Evolutionary conservation across 192 early-diverging fungal genomes (phyloP).

Genomic region (Coemansia sp.): DNA sequence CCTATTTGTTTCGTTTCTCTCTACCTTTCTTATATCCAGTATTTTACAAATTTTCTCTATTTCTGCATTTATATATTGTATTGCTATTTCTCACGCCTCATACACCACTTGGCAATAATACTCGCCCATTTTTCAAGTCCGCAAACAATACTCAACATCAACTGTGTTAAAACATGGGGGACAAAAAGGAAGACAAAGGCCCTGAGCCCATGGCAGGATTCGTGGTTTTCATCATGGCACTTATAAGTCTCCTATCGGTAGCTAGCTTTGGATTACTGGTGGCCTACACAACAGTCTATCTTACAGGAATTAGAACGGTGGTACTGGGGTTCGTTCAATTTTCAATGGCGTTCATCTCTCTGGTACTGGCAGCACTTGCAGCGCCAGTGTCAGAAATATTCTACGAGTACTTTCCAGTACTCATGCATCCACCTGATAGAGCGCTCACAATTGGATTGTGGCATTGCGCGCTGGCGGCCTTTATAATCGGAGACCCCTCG

Average conservation of each 20-base stretch:
- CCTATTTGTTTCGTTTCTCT: neutral
- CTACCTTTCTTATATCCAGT: neutral
- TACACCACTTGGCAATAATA: neutral
- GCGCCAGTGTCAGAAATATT: neutral
- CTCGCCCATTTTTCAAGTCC: neutral
- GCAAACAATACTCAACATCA: neutral
- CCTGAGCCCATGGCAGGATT: neutral
- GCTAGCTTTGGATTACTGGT: neutral
- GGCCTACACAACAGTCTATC: neutral
- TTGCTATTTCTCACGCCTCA: neutral
- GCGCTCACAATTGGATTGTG: neutral
- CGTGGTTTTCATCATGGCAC: neutral
- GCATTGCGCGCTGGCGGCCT: neutral
- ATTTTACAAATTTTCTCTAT: too few relatives aligned
- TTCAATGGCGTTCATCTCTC: neutral
- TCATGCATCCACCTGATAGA: neutral
- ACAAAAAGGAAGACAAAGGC: neutral
- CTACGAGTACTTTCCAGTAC: neutral
- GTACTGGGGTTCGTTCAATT: slow-evolving; percentile 6
- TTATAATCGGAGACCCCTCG: neutral
- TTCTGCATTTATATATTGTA: neutral
- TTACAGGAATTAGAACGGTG: neutral
- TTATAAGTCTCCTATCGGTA: neutral
- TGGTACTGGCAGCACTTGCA: neutral
- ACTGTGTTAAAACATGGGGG: neutral